Base-by-base conservation (phyloP, 2,329 filamentous ascomycete genomes). In the Nigrospora osmanthi region DNA sequence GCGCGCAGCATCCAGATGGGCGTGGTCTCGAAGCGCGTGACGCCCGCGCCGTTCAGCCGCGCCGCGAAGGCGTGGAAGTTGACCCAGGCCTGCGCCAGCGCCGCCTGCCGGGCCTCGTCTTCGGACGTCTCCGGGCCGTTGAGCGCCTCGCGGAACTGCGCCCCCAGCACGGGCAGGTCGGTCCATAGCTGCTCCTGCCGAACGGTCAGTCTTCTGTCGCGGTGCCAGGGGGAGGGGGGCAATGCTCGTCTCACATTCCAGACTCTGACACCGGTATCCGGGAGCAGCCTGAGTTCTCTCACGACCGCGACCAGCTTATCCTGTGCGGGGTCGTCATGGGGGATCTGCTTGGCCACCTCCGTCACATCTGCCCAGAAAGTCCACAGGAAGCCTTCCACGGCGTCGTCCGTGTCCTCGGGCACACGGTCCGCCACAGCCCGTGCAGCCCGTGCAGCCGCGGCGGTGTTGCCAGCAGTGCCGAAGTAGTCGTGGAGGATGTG, bases 51-150 rank as follows among this genome's bases (percentile, higher is more conserved):
- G 3, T 55, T 43, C 6, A 61, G 50, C 15, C 48, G 49, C 11
- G 59, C 58, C 2, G 49, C 47, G 47, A 62, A 59, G 13, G 59
- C 57, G 40, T 61, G 56, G 36, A 59, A 56, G 2, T 54, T 54
- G 12, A 60, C 36, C 48, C 52, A 54, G 2, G 46, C 41, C 2
- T 28, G 28, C 6, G 44, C 42, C 10, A 49, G 40, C 16, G 37
- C 31, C 3, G 42, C 42, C 11, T 50, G 47, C 28, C 52, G 43
- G 16, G 49, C 49, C 15, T 50, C 47, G 4, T 37, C 33, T 2
- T 46, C 40, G 17, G 17, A 38, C 2, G 36, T 36, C n/a, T 23
- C 34, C 12, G 49, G 46, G 4, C 49, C 47, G 40, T 57, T 50
- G 10, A 57, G 48, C 31, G 49, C 39, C 33, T 58, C 56, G 32